Conservation (phyloP, 176 grass and related monocot species). For the Carex cristatella region DNA sequence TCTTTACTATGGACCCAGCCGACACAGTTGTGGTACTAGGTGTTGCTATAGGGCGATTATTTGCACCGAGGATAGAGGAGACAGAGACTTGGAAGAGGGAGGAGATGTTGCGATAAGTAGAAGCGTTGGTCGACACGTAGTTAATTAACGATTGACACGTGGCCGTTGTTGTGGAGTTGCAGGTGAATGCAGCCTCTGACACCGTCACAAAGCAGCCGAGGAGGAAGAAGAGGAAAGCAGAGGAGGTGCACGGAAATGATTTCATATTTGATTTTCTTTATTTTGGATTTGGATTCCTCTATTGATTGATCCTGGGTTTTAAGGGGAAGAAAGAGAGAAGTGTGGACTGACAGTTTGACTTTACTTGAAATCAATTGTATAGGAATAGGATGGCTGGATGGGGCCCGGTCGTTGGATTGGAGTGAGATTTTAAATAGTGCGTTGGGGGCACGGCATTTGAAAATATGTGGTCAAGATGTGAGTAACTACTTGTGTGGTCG, state of each 20-base stretch:
- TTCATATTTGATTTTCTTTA: conserved; percentile 8
- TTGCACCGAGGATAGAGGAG: conserved; percentile 40
- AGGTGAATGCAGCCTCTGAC: conserved; percentile 42
- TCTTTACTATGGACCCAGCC: conserved; percentile 5
- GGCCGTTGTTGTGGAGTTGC: neutral
- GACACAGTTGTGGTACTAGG: neutral
- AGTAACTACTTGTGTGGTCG: neutral
- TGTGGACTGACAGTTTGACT: conserved; percentile 10
- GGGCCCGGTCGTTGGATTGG: neutral
- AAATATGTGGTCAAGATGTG: neutral
- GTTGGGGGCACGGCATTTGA: neutral
- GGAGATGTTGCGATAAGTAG: conserved; percentile 48
- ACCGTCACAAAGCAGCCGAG: neutral
- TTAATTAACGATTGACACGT: conserved; percentile 46
- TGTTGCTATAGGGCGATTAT: neutral
- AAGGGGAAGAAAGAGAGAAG: neutral
- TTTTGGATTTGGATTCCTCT: neutral
- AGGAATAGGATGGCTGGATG: neutral
- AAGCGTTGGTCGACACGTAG: conserved; percentile 45
- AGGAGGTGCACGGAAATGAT: neutral
- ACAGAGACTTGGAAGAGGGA: conserved; percentile 49
- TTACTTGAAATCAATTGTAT: neutral
- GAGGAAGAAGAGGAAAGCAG: conserved; percentile 24
- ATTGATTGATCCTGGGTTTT: neutral
- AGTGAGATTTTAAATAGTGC: neutral